phyloP scores from a whole-genome alignment of 345 rosid genomes.

The Litchi chinensis region DNA sequence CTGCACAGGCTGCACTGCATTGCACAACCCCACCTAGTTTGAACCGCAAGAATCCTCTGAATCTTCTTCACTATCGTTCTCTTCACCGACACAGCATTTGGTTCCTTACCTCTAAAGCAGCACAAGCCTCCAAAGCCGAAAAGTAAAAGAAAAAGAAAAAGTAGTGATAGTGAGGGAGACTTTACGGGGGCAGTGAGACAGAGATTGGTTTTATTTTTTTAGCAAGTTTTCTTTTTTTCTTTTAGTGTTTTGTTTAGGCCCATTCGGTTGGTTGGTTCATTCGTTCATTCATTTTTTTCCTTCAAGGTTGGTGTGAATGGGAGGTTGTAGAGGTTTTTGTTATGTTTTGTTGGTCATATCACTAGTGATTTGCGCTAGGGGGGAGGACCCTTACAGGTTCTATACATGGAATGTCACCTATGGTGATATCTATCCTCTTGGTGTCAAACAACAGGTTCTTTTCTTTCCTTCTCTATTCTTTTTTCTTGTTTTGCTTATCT shows the following conservation, averaged over 20 bases:
- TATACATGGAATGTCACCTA: constrained; percentile 67
- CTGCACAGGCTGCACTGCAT: not conserved
- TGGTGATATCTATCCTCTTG: constrained; percentile 73
- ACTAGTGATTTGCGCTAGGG: constrained; percentile 33
- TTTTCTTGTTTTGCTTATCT: not conserved
- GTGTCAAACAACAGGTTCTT: constrained; percentile 59
- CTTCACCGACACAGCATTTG: constrained; percentile 24
- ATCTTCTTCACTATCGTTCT: constrained; percentile 2
- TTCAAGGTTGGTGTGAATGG: constrained; percentile 30
- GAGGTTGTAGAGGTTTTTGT: constrained; percentile 19
- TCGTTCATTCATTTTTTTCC: not conserved
- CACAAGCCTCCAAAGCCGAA: constrained; percentile 25
- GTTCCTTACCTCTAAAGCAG: not conserved
- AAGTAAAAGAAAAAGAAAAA: not conserved
- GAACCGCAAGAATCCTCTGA: not conserved
- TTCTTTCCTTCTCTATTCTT: not conserved
- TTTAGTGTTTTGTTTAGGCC: not conserved
- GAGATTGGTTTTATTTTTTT: not conserved
- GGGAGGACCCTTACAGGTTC: constrained; percentile 67
- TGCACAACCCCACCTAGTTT: not conserved
- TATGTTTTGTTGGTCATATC: constrained; percentile 19
- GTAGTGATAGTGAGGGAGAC: not conserved
- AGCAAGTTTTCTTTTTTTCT: constrained; percentile 14
- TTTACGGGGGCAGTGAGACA: constrained; percentile 25
- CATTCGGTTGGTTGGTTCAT: not conserved